phyloP scores from a whole-genome alignment of 139 green algal genomes.

The Closterium sp. region DNA sequence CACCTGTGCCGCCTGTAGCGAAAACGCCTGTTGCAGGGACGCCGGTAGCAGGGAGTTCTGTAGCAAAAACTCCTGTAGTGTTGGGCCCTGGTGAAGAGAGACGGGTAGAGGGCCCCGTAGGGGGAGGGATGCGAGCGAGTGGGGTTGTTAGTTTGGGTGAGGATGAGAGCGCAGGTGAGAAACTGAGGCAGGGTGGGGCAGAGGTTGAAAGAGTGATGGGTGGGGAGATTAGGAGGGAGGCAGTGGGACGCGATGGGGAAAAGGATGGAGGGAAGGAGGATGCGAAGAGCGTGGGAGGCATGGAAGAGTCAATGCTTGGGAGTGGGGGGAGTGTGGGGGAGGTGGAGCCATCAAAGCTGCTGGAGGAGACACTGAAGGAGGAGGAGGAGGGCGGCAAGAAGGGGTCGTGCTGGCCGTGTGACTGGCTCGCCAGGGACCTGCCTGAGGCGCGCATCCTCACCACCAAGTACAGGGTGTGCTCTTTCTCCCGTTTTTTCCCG shows the following conservation, averaged over 20 bases:
- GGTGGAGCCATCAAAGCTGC: slow-evolving; percentile 7
- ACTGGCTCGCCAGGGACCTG: slow-evolving; percentile 51
- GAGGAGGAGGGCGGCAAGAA: slow-evolving; percentile 6
- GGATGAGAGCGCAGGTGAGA: no score
- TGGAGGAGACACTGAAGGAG: slow-evolving; percentile 13
- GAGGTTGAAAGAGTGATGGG: no score
- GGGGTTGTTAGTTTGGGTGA: no score
- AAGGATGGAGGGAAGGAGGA: background rate
- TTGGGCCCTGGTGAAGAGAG: background rate
- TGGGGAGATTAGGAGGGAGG: background rate
- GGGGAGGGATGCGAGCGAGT: no score
- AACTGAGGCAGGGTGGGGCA: background rate
- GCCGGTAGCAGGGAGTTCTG: background rate
- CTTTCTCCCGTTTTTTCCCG: no score
- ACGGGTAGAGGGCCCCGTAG: background rate
- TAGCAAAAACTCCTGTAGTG: background rate
- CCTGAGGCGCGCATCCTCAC: slow-evolving; percentile 41
- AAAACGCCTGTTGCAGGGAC: background rate
- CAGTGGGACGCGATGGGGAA: background rate
- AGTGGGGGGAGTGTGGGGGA: slow-evolving; percentile 16
- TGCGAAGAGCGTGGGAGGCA: background rate
- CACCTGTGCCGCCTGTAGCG: background rate
- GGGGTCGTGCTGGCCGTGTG: slow-evolving; percentile 44
- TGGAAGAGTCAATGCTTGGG: no score
- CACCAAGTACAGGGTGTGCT: slow-evolving; percentile 53